Conservation (phyloP, 805 yeast genomes). For the Candida maris region DNA sequence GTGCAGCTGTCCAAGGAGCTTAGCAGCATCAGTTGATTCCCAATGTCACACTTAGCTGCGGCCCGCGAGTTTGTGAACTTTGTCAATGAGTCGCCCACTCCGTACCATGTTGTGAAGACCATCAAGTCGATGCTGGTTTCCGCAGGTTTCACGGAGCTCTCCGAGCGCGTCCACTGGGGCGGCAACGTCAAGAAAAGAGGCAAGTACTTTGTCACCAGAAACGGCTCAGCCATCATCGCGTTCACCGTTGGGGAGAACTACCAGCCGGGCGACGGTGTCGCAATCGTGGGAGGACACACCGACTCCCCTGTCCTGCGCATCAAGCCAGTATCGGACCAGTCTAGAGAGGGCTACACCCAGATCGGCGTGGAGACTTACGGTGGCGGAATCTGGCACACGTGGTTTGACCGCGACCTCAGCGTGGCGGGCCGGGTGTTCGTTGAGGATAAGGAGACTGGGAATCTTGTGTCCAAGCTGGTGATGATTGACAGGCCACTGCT, state of each 20-base stretch:
- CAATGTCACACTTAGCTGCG: conserved; percentile 24
- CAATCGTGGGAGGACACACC: conserved; percentile 94
- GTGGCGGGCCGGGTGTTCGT: conserved; percentile 90
- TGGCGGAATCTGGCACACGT: conserved; percentile 93
- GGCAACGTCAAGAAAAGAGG: conserved; percentile 49
- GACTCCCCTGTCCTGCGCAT: conserved; percentile 89
- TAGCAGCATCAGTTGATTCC: no score
- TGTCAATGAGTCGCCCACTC: conserved; percentile 85
- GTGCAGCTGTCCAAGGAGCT: no score
- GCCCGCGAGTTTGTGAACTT: conserved; percentile 69
- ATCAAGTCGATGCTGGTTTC: conserved; percentile 50
- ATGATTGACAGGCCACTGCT: conserved; percentile 80
- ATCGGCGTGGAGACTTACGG: conserved; percentile 95
- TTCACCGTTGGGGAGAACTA: conserved; percentile 75
- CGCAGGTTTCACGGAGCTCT: conserved; percentile 71
- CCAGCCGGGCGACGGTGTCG: conserved; percentile 73
- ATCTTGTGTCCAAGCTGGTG: conserved; percentile 61
- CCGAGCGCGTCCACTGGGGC: conserved; percentile 72
- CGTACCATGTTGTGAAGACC: conserved; percentile 83
- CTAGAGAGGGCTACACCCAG: conserved; percentile 73
- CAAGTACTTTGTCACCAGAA: conserved; percentile 84
- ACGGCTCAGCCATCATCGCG: conserved; percentile 84
- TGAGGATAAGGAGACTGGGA: conserved; percentile 41
- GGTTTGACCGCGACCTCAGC: conserved; percentile 94
- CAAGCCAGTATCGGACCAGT: conserved; percentile 77